These are phyloP conservation scores for Dipteronia dyeriana DNA, from an alignment of 345 rosid genomes.

Conservation along the genomic window DNA sequence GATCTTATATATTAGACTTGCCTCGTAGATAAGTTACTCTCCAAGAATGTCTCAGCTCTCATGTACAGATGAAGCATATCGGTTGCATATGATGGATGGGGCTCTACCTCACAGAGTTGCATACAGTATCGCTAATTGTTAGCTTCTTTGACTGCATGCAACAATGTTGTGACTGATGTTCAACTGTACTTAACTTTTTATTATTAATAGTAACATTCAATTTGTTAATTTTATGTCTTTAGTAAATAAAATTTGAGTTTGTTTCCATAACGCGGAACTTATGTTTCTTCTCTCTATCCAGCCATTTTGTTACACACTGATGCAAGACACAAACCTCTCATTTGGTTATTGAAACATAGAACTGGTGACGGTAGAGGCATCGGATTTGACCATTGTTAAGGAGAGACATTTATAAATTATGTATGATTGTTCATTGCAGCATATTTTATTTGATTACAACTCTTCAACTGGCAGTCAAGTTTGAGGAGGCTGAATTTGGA, in stretches of 20 bases:
- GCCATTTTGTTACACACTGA: not conserved
- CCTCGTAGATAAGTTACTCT: not conserved
- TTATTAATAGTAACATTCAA: not conserved
- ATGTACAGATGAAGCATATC: not conserved
- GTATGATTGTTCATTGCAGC: not conserved
- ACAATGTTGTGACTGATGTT: not conserved
- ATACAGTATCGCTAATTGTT: not conserved
- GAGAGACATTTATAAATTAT: not conserved
- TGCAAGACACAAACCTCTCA: not conserved
- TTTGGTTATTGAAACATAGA: not conserved
- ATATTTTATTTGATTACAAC: not conserved
- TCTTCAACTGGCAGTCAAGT: not conserved
- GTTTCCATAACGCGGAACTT: not conserved
- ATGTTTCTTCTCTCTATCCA: not conserved
- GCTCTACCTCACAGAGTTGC: not conserved
- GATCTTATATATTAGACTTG: slow-evolving; percentile 6
- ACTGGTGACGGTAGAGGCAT: too few species aligned
- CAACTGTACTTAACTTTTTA: not conserved
- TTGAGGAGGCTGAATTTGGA: not conserved
- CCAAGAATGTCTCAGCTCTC: not conserved
- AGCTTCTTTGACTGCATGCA: not conserved
- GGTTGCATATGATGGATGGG: not conserved
- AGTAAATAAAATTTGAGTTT: not conserved
- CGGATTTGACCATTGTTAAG: too few species aligned
- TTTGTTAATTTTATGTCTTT: not conserved